Evolutionary conservation across 208 protist species (phyloP), one percentile per base, ranked within the genome.

Genomic region (Leishmania turanica): DNA sequence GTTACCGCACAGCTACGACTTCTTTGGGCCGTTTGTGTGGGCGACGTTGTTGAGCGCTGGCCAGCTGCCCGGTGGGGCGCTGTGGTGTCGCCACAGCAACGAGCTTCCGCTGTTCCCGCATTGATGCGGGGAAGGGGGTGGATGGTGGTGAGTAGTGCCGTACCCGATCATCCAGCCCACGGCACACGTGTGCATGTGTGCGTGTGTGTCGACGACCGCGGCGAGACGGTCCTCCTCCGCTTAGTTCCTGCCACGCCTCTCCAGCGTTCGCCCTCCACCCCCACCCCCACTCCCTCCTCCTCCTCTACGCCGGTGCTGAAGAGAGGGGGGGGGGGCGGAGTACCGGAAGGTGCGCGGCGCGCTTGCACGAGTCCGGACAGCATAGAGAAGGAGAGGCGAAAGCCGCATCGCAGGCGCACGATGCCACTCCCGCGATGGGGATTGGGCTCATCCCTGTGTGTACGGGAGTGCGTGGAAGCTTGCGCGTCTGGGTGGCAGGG

Each of bases 11-110:
- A 96, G 92, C 81, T 96, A 97, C 81, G 83, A 90, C 78, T 97
- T 97, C 79, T 97, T 97, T 75, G 94, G 89, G 6, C 92, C 92
- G 0, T 97, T 96, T 85, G 80, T 96, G 71, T 97, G 94, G 92
- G 74, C 90, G 1, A 93, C 88, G 11, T 53, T 96, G 66, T 60
- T 97, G 60, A 85, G 79, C 37, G 90, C 94, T 37, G 91, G 86
- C 1, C 84, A 73, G 0, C 64, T 83, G 17, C 94, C 94, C 0
- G 94, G 94, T 51, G 91, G 84, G 15, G 64, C 93, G 47, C 76
- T 95, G 81, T 97, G 88, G 88, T 84, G 84, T 45, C 81, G 77
- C 15, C 79, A 84, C n/a, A 74, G 79, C n/a, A 84, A 68, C 42
- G 80, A 87, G 54, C 75, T 95, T 3, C 49, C 77, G 4, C 62